Evolutionary conservation across 352 stramenopile species (phyloP).

Genomic region (Phytopythium montanum): DNA sequence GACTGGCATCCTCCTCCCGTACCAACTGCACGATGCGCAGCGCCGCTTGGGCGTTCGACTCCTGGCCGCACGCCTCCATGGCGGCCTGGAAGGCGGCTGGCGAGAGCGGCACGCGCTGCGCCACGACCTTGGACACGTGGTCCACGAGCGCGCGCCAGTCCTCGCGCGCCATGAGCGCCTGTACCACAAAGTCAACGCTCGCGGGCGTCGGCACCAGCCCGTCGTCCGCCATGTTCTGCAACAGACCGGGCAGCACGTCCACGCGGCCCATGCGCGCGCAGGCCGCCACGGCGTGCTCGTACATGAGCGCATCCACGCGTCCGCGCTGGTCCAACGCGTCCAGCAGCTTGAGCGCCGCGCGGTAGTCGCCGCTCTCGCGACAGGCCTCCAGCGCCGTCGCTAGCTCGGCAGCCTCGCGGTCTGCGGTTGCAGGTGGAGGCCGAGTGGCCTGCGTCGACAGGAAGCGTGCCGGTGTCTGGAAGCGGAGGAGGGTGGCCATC

Average conservation of each 20-base stretch:
- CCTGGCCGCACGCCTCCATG: slow-evolving; percentile 70
- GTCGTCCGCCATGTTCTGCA: slow-evolving; percentile 80
- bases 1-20: slow-evolving; percentile 14
- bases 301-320: slow-evolving; percentile 61
- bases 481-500: not conserved
- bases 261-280: slow-evolving; percentile 81
- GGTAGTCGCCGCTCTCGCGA: slow-evolving; percentile 66
- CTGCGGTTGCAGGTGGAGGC: slow-evolving; percentile 9
- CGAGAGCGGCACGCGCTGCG: slow-evolving; percentile 50
- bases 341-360: slow-evolving; percentile 67
- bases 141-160: slow-evolving; percentile 60
- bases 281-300: slow-evolving; percentile 73
- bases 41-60: slow-evolving; percentile 40
- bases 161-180: slow-evolving; percentile 69
- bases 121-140: slow-evolving; percentile 34
- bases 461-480: slow-evolving; percentile 10
- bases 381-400: slow-evolving; percentile 43
- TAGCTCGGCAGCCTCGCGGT: slow-evolving; percentile 21
- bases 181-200: slow-evolving; percentile 79
- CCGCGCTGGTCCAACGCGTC: slow-evolving; percentile 61
- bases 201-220: slow-evolving; percentile 51
- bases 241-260: slow-evolving; percentile 62
- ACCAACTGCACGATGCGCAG: slow-evolving; percentile 50
- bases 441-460: slow-evolving; percentile 8
- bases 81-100: slow-evolving; percentile 66